Base-by-base conservation (phyloP, 129 eudicot genomes). In the Mikania micrantha region DNA sequence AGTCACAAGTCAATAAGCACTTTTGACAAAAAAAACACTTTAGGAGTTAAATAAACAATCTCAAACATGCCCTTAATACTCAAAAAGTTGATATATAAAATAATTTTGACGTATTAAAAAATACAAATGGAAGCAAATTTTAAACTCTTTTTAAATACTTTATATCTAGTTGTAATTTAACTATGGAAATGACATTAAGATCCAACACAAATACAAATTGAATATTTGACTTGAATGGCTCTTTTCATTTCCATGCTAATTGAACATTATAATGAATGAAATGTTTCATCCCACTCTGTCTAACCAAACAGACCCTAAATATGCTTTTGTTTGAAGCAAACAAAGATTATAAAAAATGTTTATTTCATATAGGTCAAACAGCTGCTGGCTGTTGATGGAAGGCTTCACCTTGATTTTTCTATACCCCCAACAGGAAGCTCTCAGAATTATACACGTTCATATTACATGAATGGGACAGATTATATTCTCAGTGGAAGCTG, bases 371-470 rank as follows among this genome's bases (percentile, higher is more conserved):
- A 44, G 98, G 98, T 92, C 47, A 92, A 86, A 79, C 98, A 92
- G 71, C 82, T 92, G 27, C 58, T 92, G 72, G 96, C 96, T 56
- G 96, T 81, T 79, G 98, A 92, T 72, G 98, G 98, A 36, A 84
- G 96, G 82, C 80, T 85, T 36, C 95, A 92, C 76, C 71, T 86
- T 59, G 95, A 92, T 62, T 92, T 92, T 78, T 88, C 77, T 9
- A 88, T 92, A 73, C 74, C 89, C 42, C 69, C 98, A 59, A 88
- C 91, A 0, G 95, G 96, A 52, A 92, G 87, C 74, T 74, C 95
- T 53, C 95, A 92, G 73, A 92, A 92, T 56, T 92, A 92, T 47
- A 88, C 98, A 1, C 98, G 96, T 16, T 88, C 98, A 11, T 88
- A 92, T 72, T 85, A 88, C 72, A 88, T 92, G 98, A 88, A 80